Conservation (phyloP, 768 basidiomycete species). For the Auriculariales sp. region DNA sequence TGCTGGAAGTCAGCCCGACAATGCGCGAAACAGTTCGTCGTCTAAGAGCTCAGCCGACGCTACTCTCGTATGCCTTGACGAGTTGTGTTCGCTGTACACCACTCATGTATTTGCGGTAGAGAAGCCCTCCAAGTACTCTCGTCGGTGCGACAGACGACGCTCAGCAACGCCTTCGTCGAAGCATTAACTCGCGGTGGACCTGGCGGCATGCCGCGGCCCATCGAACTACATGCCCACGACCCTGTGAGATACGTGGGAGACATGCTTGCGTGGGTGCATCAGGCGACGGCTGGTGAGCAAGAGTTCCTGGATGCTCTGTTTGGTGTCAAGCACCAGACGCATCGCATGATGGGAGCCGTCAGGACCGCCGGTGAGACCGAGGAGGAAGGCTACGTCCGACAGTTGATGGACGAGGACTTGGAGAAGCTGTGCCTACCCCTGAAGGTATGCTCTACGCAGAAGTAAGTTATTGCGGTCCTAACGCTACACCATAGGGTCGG, state of each 20-base stretch:
- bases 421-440: conserved; percentile 79
- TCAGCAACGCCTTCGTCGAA: conserved; percentile 69
- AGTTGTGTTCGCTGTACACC: neutral
- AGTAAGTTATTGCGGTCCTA: neutral
- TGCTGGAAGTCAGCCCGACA: conserved; percentile 47
- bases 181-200: conserved; percentile 83
- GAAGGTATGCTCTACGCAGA: conserved; percentile 61
- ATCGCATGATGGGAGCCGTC: conserved; percentile 69
- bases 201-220: conserved; percentile 75
- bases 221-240: conserved; percentile 96
- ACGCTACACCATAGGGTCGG: conserved; percentile 38
- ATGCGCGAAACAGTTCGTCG: conserved; percentile 63
- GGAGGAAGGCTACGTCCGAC: conserved; percentile 66
- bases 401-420: conserved; percentile 69
- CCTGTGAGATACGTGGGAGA: conserved; percentile 93
- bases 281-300: conserved; percentile 84
- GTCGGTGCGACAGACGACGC: conserved; percentile 65
- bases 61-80: conserved; percentile 42
- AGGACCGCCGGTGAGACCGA: conserved; percentile 33
- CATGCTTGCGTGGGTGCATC: conserved; percentile 98
- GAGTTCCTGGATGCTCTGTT: conserved; percentile 89
- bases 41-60: conserved; percentile 61
- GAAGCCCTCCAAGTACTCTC: conserved; percentile 69
- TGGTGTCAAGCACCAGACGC: conserved; percentile 44
- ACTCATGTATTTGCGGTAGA: conserved; percentile 22